Conservation (phyloP, 2,329 filamentous ascomycete genomes). For the Alternaria incomplexa region DNA sequence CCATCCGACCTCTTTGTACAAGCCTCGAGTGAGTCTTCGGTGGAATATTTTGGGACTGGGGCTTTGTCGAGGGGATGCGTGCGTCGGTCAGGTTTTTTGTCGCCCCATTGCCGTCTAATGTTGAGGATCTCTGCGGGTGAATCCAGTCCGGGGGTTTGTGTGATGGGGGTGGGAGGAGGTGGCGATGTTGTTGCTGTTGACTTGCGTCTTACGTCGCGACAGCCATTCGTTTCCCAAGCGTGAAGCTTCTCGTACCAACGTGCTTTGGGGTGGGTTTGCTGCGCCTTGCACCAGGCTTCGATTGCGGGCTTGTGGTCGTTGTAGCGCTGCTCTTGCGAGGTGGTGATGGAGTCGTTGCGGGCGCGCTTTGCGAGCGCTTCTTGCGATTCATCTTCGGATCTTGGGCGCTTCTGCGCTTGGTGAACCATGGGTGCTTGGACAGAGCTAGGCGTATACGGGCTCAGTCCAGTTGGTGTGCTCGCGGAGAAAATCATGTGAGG, state of each 20-base stretch:
- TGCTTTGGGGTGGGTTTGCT: neutral
- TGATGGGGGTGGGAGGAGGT: rapidly evolving
- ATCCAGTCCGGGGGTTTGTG: neutral
- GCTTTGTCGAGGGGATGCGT: neutral
- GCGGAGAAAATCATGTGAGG: neutral
- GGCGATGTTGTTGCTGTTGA: too few species aligned
- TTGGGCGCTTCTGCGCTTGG: neutral
- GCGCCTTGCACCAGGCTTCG: neutral
- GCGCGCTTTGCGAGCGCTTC: neutral
- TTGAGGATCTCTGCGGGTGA: neutral
- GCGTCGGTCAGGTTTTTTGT: neutral
- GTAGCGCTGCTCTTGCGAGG: neutral
- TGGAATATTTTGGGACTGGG: neutral
- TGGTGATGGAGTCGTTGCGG: neutral
- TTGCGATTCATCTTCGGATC: neutral
- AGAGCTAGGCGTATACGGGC: too few species aligned
- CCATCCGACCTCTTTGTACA: neutral
- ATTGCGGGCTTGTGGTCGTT: neutral
- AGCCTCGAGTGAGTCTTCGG: neutral
- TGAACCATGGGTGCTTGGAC: too few species aligned
- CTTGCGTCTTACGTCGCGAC: neutral
- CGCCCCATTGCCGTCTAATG: neutral
- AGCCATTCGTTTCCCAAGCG: neutral
- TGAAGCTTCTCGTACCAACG: neutral
- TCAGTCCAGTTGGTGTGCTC: neutral